Evolutionary conservation across 2,329 filamentous ascomycete genomes (phyloP).

Genomic region (Ceratocystis smalleyi): DNA sequence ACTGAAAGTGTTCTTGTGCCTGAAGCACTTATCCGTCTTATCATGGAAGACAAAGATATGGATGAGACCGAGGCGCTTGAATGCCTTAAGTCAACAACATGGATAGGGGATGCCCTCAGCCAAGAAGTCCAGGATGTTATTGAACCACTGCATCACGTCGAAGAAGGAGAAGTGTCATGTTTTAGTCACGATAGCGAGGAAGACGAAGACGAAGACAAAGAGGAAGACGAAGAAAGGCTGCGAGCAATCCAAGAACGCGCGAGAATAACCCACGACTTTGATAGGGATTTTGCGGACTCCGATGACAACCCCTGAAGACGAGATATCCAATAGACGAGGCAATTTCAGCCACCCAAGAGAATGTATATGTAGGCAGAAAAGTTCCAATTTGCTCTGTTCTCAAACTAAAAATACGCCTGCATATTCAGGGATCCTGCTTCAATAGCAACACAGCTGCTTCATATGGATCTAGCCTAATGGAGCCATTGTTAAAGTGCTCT

Average conservation of each 20-base stretch:
- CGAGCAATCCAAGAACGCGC: not conserved
- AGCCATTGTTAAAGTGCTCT: constrained; percentile 20
- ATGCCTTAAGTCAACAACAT: constrained; percentile 51
- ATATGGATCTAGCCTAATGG: constrained; percentile 25
- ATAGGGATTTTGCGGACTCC: constrained; percentile 1
- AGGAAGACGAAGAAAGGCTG: not conserved
- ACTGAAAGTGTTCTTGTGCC: constrained; percentile 64
- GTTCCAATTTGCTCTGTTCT: not conserved
- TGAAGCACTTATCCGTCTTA: constrained; percentile 43
- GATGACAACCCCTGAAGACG: not conserved
- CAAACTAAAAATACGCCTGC: not conserved
- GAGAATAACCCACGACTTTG: constrained; percentile 7
- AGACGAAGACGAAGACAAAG: not conserved
- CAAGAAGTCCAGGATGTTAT: constrained; percentile 36
- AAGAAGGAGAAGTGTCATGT: constrained; percentile 20
- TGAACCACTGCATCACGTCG: constrained; percentile 18
- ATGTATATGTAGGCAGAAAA: not conserved
- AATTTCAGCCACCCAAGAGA: not conserved
- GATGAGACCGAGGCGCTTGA: constrained; percentile 29
- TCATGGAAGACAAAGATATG: constrained; percentile 41
- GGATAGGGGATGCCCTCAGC: constrained; percentile 51
- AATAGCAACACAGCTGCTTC: constrained; percentile 26
- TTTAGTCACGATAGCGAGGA: not conserved
- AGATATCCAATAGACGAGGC: too few relatives aligned
- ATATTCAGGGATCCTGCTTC: constrained; percentile 10